Evolutionary conservation across 140 eudicot species (phyloP).

Genomic region (Stevia rebaudiana): DNA sequence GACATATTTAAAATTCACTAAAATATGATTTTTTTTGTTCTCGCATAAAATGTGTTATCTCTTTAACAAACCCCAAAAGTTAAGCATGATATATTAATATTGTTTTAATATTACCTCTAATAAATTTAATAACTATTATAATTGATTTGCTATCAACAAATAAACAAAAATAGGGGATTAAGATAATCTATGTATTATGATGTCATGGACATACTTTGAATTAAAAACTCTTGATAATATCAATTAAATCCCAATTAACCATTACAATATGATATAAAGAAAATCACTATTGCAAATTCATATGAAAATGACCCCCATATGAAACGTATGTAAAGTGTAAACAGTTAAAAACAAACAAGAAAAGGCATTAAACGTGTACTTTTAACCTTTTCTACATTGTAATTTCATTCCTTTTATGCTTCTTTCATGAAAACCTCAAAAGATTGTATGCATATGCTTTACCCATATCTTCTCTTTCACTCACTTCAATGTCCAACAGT

Average conservation of each 20-base stretch:
- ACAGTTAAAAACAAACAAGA: slow-evolving; percentile 16
- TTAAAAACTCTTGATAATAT: not conserved
- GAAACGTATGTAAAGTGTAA: not conserved
- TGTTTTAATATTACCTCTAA: no score
- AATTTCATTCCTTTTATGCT: slow-evolving; percentile 32
- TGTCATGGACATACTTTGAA: no score
- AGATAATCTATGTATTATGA: no score
- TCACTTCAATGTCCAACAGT: slow-evolving; percentile 39
- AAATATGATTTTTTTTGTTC: no score
- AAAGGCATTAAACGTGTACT: slow-evolving; percentile 27
- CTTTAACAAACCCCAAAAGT: no score
- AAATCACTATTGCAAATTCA: not conserved
- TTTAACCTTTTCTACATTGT: slow-evolving; percentile 12
- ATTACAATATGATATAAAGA: not conserved
- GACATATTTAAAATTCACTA: no score
- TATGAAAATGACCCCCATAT: slow-evolving; percentile 4
- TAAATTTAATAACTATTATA: no score
- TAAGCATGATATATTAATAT: no score
- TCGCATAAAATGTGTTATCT: no score
- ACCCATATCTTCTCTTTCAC: slow-evolving; percentile 34
- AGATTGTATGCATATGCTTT: slow-evolving; percentile 26
- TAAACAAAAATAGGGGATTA: no score
- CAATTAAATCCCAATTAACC: not conserved
- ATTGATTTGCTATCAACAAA: no score
- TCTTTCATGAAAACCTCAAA: slow-evolving; percentile 32